phyloP scores from a whole-genome alignment of 805 yeast genomes.

The Zygotorulaspora danielsina region DNA sequence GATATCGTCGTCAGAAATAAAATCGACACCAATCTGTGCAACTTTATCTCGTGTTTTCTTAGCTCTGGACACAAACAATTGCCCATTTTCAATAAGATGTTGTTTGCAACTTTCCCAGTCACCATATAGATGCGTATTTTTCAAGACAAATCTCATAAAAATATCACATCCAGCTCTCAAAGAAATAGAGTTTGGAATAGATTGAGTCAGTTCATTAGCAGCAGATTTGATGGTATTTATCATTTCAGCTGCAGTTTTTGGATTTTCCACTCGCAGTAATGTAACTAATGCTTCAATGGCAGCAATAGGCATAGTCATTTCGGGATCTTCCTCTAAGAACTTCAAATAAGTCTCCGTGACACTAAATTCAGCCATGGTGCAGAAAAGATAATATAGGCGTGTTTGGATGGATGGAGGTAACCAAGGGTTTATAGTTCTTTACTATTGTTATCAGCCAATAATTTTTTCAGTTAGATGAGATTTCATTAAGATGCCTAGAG shows the following conservation, averaged over 20 bases:
- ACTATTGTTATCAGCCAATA: no score
- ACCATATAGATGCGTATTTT: slow-evolving; percentile 75
- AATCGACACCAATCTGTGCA: slow-evolving; percentile 82
- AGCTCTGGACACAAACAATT: slow-evolving; percentile 85
- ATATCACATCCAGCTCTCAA: slow-evolving; percentile 96
- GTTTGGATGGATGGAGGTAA: no score
- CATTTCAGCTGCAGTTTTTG: slow-evolving; percentile 89
- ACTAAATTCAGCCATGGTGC: slow-evolving; percentile 59
- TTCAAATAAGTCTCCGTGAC: slow-evolving; percentile 75
- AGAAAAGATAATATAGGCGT: no score
- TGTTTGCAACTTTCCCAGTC: slow-evolving; percentile 93
- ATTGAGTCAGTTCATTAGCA: slow-evolving; percentile 63
- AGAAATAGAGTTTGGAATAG: slow-evolving; percentile 88
- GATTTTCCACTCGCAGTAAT: slow-evolving; percentile 74
- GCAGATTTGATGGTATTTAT: slow-evolving; percentile 77
- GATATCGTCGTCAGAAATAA: slow-evolving; percentile 89
- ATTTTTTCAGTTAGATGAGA: slow-evolving; percentile 1
- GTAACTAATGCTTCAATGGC: slow-evolving; percentile 94
- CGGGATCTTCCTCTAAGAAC: slow-evolving; percentile 85
- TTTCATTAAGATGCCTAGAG: neutral
- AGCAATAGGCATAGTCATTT: slow-evolving; percentile 98
- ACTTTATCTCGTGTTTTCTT: slow-evolving; percentile 82
- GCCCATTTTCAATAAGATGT: slow-evolving; percentile 90
- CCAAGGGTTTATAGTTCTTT: no score
- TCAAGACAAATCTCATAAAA: slow-evolving; percentile 85